Conservation (phyloP, 495 filamentous ascomycete genomes). For the Elaphomyces granulatus region DNA sequence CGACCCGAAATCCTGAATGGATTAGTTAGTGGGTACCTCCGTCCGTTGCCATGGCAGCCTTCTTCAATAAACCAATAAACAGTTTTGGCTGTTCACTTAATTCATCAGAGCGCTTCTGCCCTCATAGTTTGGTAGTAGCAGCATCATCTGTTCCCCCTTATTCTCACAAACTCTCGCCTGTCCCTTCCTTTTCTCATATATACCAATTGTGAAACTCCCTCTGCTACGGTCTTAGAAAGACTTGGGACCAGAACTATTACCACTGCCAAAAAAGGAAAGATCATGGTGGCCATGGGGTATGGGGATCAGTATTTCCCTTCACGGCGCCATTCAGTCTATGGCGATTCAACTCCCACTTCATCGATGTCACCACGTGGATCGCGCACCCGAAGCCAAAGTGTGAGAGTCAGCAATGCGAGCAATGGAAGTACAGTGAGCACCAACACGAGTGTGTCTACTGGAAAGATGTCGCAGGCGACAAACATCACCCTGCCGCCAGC, state of each 20-base stretch:
- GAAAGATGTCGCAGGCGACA: slow-evolving; percentile 58
- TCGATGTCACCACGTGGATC: slow-evolving; percentile 34
- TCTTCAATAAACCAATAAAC: too few relatives aligned
- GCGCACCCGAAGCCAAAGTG: slow-evolving; percentile 43
- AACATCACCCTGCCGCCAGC: slow-evolving; percentile 76
- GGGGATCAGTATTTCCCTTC: slow-evolving; percentile 37
- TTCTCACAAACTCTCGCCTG: too few relatives aligned
- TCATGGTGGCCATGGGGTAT: slow-evolving; percentile 35
- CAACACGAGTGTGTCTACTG: slow-evolving; percentile 49
- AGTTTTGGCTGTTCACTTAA: too few relatives aligned
- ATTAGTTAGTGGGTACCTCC: too few relatives aligned
- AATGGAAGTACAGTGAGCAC: slow-evolving; percentile 78
- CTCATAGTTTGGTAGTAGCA: too few relatives aligned
- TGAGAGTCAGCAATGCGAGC: slow-evolving; percentile 50
- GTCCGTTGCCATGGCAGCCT: too few relatives aligned
- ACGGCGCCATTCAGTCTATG: slow-evolving; percentile 30
- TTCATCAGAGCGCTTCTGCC: too few relatives aligned
- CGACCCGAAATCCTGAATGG: too few relatives aligned
- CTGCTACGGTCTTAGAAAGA: too few relatives aligned
- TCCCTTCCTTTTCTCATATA: too few relatives aligned
- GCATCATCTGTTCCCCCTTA: too few relatives aligned
- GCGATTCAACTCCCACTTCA: slow-evolving; percentile 29
- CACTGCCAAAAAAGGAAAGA: slow-evolving; percentile 12
- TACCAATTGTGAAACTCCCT: too few relatives aligned
- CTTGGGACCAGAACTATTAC: slow-evolving; percentile 9